Conservation (phyloP, 2,329 filamentous ascomycete species). For the Thelonectria blattea region DNA sequence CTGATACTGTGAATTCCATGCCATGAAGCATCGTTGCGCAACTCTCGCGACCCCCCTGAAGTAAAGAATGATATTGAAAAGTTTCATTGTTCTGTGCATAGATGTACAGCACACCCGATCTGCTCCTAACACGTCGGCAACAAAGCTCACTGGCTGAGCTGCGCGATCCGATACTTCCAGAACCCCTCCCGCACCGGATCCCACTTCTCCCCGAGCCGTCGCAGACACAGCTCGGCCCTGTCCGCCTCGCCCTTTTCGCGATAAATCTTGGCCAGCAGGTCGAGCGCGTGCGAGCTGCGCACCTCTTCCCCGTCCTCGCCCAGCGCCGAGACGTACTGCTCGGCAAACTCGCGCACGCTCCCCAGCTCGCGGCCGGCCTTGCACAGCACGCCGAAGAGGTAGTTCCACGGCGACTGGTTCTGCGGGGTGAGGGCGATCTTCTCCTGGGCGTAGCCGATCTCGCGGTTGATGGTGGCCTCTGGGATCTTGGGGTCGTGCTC, state of each 20-base stretch:
- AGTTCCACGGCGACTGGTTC: slow-evolving; percentile 95
- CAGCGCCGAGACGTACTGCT: slow-evolving; percentile 56
- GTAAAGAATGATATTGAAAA: no score
- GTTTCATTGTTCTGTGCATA: no score
- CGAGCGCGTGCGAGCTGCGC: slow-evolving; percentile 70
- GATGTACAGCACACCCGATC: no score
- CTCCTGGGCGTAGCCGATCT: slow-evolving; percentile 75
- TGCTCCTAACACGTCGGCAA: no score
- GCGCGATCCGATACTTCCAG: slow-evolving; percentile 70
- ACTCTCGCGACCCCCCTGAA: no score
- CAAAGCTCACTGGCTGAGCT: slow-evolving; percentile 26
- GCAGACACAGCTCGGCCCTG: slow-evolving; percentile 72
- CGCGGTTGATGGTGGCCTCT: slow-evolving; percentile 70
- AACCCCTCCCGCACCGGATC: slow-evolving; percentile 91
- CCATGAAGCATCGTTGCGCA: no score
- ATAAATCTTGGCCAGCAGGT: slow-evolving; percentile 74
- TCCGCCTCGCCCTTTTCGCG: slow-evolving; percentile 60
- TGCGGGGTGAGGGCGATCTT: slow-evolving; percentile 83
- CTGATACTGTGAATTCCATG: no score
- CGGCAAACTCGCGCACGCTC: slow-evolving; percentile 55
- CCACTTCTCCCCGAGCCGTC: slow-evolving; percentile 80
- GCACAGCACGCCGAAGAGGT: slow-evolving; percentile 76
- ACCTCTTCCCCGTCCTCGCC: slow-evolving; percentile 58
- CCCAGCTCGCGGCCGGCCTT: slow-evolving; percentile 64
- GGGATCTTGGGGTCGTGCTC: slow-evolving; percentile 64